These are phyloP conservation scores for Paxillus involutus DNA, from an alignment of 768 basidiomycete genomes.

Conservation along the genomic window DNA sequence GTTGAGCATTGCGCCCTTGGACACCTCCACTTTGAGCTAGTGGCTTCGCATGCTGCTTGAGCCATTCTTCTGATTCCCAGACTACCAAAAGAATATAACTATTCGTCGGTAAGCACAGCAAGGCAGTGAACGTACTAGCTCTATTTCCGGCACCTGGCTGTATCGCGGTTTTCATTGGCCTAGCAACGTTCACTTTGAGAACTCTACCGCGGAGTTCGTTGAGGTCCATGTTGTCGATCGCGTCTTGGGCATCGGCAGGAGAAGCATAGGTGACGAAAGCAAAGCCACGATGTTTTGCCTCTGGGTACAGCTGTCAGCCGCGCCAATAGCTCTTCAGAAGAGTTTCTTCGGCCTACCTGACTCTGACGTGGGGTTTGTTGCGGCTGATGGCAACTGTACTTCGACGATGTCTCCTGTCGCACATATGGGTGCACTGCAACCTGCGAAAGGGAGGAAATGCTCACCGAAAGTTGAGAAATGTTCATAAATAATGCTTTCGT, in stretches of 20 bases:
- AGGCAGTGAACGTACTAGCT: constrained; percentile 54
- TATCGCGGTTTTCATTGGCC: constrained; percentile 71
- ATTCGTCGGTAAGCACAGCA: neutral
- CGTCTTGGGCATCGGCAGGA: constrained; percentile 86
- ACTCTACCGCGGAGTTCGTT: constrained; percentile 82
- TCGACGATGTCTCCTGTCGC: constrained; percentile 86
- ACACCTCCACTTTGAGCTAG: constrained; percentile 72
- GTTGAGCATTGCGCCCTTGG: constrained; percentile 47
- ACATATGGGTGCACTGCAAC: constrained; percentile 5
- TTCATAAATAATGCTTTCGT: constrained; percentile 75
- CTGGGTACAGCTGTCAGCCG: constrained; percentile 32
- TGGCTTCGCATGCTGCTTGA: constrained; percentile 78
- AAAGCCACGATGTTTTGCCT: constrained; percentile 88
- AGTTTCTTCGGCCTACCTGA: constrained; percentile 39
- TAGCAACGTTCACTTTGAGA: constrained; percentile 81
- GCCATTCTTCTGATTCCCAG: constrained; percentile 97
- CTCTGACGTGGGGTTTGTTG: constrained; percentile 65
- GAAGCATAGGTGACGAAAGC: constrained; percentile 88
- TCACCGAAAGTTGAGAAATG: constrained; percentile 86
- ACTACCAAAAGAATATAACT: constrained; percentile 45
- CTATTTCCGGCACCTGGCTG: constrained; percentile 67
- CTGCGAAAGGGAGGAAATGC: constrained; percentile 16
- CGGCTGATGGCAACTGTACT: constrained; percentile 82
- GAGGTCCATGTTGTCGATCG: constrained; percentile 98
- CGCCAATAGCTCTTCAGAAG: constrained; percentile 1